Evolutionary conservation across 352 stramenopile genomes (phyloP), one percentile per base, ranked within the genome.

Genomic region (Pythium brachiatum): DNA sequence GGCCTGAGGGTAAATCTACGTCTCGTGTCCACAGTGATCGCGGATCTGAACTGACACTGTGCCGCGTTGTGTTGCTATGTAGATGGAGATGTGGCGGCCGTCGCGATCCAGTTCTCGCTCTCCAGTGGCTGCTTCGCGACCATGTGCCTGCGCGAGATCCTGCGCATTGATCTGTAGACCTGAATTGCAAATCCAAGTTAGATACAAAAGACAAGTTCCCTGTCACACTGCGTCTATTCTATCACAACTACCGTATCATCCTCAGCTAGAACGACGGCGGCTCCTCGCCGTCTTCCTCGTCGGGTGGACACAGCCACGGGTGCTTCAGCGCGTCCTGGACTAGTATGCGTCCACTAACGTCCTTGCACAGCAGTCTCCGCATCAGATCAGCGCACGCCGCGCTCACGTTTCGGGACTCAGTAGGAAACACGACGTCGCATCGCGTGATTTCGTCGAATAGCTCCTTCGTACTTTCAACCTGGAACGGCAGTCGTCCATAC

Each of bases 401-500:
- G 15, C 50, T 68, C 21, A 90, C 26, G 31, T 57, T 3, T 26
- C 60, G 41, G 5, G n/a, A 13, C 7, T 58, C 47, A 38, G 55
- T 25, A 26, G 73, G 78, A 7, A 89, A 36, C 13, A 77, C 47
- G 32, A 81, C 36, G 7, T 80, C 82, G n/a, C 66, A 70, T 25
- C 57, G 63, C 51, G 56, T 59, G 50, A 96, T 92, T 53, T 85
- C 71, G n/a, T 96, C 85, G 34, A 96, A 93, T 13, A 96, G 62
- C 52, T 93, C 78, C 62, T 82, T 86, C 0, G 81, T 83, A 34
- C 51, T 87, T 8, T 88, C 79, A 2, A 81, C 79, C 9, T 81
- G 43, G 69, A 97, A 97, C 5, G 90, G 90, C 31, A 96, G 73
- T 52, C 68, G 70, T 7, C 89, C 87, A 44, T 87, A 94, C 18